A percentile compares a stretch with the other conserved stretches of the same genome.
phyloP scores from a whole-genome alignment of 169 alveolate genomes.

The Cryptosporidium tyzzeri region DNA sequence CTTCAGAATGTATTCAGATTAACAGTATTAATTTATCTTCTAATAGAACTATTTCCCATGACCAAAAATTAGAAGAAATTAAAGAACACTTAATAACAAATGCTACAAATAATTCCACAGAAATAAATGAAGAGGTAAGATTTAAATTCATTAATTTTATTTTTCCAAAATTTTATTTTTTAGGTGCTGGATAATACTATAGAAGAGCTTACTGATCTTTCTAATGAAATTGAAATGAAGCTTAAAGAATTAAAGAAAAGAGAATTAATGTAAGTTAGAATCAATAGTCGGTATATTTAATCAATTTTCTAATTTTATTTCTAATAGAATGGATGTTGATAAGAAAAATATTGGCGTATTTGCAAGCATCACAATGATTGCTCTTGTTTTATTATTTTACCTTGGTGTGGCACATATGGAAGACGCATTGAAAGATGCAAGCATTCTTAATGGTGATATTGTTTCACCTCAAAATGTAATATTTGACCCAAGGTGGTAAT shows the following conservation, averaged over 20 bases:
- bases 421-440: constrained; percentile 74
- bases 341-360: constrained; percentile 66
- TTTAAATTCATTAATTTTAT: neutral
- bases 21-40: neutral
- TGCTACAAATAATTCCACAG: constrained; percentile 19
- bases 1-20: constrained; percentile 21
- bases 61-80: constrained; percentile 17
- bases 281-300: neutral
- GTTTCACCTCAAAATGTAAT: constrained; percentile 59
- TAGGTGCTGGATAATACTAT: constrained; percentile 66
- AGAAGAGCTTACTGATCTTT: constrained; percentile 62
- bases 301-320: neutral
- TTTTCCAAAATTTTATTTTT: neutral
- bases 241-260: constrained; percentile 55
- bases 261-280: constrained; percentile 64
- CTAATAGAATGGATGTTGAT: constrained; percentile 56
- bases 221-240: constrained; percentile 65
- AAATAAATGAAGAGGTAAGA: constrained; percentile 58
- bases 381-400: constrained; percentile 49
- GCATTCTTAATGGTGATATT: constrained; percentile 32
- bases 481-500: constrained; percentile 71
- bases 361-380: constrained; percentile 76
- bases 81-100: constrained; percentile 31
- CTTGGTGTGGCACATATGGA: constrained; percentile 76
- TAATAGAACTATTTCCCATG: constrained; percentile 17